These are phyloP conservation scores for Colletotrichum gigasporum DNA, from an alignment of 2,329 filamentous ascomycete species.

Conservation along the genomic window DNA sequence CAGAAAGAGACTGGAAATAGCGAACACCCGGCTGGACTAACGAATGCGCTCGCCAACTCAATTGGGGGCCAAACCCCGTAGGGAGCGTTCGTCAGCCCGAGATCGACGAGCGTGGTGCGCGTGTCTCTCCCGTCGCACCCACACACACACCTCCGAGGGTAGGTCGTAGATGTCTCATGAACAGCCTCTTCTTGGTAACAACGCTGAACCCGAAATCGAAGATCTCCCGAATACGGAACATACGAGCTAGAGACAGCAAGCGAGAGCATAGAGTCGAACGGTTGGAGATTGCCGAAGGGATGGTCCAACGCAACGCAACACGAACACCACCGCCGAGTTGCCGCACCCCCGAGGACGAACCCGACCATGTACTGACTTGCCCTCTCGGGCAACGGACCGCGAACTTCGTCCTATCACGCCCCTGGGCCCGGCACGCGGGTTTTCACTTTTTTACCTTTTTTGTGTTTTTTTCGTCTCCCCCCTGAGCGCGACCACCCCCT, in stretches of 20 bases:
- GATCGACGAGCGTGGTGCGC: not conserved
- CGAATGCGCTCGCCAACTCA: not conserved
- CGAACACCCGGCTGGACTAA: not conserved
- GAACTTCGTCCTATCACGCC: not conserved
- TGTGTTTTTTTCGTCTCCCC: too few species aligned
- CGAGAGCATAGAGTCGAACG: not conserved
- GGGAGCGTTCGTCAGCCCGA: not conserved
- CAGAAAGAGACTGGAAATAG: too few species aligned
- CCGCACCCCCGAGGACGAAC: too few species aligned
- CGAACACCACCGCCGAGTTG: too few species aligned
- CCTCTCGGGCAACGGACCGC: slow-evolving; percentile 3
- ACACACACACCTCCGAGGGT: too few species aligned
- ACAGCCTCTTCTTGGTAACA: not conserved
- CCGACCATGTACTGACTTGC: too few species aligned
- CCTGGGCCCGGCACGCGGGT: too few species aligned
- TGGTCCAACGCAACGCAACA: not conserved
- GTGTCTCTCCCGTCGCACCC: not conserved
- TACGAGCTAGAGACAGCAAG: not conserved
- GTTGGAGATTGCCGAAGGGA: slow-evolving; percentile 25
- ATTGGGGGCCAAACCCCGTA: too few species aligned
- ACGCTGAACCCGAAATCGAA: too few species aligned
- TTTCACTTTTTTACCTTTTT: too few species aligned
- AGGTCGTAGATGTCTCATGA: not conserved
- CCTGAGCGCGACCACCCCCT: too few species aligned
- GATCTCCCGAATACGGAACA: not conserved